Base-by-base conservation (phyloP, 2,329 filamentous ascomycete species). In the Westerdykella sp. region DNA sequence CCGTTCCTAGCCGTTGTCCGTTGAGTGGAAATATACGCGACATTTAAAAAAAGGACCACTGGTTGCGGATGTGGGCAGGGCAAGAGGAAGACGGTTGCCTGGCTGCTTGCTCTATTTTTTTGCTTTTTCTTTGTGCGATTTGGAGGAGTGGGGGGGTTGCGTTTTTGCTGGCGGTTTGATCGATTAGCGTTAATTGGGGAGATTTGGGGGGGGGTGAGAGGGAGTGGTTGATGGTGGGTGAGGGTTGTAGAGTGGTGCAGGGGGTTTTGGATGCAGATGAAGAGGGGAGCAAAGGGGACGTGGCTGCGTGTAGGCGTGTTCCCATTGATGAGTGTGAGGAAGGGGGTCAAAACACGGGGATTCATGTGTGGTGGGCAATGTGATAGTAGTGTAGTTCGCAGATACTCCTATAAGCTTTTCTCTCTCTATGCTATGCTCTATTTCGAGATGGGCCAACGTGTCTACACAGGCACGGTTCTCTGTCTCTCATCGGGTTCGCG, bases 91-190 rank as follows among this genome's bases (percentile, higher is more conserved):
- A 28, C 25, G 25, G 25, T 28, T 28, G 25, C 25, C 9, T 21
- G 18, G 18, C 6, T 28, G 25, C 25, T 38, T 38, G 36, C 21
- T 14, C 7, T 9, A 6, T 23, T 5, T 38, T 4, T 23, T 18
- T 22, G 5, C 5, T 9, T 9, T 18, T 23, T 38, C 6, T 37
- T 38, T 42, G 40, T 47, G 41, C 39, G 41, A 37, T 47, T 47
- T 39, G 34, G 18, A 39, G 39, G 38, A 18, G 11, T 11, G 34
- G 41, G 14, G 21, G 23, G 32, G 34, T 18, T 2, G 6, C 18
- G 18, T 6, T 3, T 21, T 31, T 37, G 41, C 22, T 11, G 35
- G 15, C 14, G 18, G 34, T 28, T 28, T 39, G 36, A 21, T 32
- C 15, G 36, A 37, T 31, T 37, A 35, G 12, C 9, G 25, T 28